Base-by-base conservation (phyloP, 257 asterid species). In the Leptodermis oblonga region DNA sequence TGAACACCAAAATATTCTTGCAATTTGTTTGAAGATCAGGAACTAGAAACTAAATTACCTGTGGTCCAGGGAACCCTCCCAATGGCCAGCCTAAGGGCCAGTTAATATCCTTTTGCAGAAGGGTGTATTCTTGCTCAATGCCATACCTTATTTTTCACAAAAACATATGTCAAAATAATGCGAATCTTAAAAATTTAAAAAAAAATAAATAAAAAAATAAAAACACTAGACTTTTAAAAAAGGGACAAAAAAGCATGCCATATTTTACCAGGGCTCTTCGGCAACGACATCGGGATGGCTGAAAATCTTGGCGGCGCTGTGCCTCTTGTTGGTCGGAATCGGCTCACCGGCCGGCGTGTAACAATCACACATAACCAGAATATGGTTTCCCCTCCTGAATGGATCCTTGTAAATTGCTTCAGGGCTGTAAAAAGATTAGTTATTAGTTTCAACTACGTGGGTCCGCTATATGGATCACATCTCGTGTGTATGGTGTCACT, bases 51-150 rank as follows among this genome's bases (percentile, higher is more conserved):
- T 31, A 17, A 58, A 8, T 71, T 71, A 92, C 98, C 94, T 92
- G 98, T 62, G 98, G 97, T 72, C 97, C 96, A 11, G 98, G 98
- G 69, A 23, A 92, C 36, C 98, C 98, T 4, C 98, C 97, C 6
- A 65, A 2, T 7, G 97, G 97, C 98, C 98, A 93, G 52, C 98
- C 98, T 9, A 93, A 70, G 7, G 98, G 98, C 98, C 98, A 93
- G 62, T 83, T 88, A 8, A 88, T 80, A 49, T 86, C 82, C 78
- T 78, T 88, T 67, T 93, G 87, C 85, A 93, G 63, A 66, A 93
- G 74, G 74, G 98, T 93, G 76, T 93, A 93, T 65, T 93, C 98
- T 85, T 93, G 97, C 78, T 93, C 97, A 20, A 93, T 90, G n/a
- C 98, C 98, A 46, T 83, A 92, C 98, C 98, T 92, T 36, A 42